phyloP scores from a whole-genome alignment of 495 filamentous ascomycete genomes.

The Aspergillus cavernicola region DNA sequence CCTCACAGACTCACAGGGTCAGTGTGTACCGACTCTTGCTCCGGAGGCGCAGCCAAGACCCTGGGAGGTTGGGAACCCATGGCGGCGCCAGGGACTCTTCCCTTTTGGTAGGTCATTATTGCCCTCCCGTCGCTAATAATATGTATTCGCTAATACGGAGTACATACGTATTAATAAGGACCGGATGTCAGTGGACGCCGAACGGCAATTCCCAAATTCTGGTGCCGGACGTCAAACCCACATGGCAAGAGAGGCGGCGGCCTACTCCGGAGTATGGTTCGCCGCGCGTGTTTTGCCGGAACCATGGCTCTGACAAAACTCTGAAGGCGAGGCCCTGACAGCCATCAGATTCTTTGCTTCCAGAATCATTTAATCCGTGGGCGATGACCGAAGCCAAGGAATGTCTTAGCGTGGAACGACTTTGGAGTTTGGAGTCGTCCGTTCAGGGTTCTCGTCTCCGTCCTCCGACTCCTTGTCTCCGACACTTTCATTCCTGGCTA shows the following conservation, averaged over 20 bases:
- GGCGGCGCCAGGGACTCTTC: neutral
- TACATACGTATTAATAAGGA: neutral
- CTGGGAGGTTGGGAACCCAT: neutral
- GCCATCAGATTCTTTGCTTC: neutral
- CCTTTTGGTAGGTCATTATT: neutral
- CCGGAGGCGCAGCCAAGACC: neutral
- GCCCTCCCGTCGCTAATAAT: neutral
- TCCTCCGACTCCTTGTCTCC: too few relatives aligned
- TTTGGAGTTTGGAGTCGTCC: neutral
- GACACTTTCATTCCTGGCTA: constrained; percentile 4
- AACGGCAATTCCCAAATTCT: neutral
- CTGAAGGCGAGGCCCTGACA: constrained; percentile 5
- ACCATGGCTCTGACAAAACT: neutral
- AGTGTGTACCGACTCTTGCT: neutral
- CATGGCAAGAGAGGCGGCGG: constrained; percentile 14
- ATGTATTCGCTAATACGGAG: neutral
- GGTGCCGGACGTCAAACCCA: constrained; percentile 27
- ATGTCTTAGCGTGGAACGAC: neutral
- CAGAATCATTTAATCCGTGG: neutral
- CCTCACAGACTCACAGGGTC: neutral
- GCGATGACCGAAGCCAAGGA: constrained; percentile 1
- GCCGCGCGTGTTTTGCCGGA: neutral
- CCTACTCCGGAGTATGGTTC: constrained; percentile 2
- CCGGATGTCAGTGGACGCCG: neutral
- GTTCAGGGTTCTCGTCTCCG: neutral